Evolutionary conservation across 768 basidiomycete genomes (phyloP).

Genomic region (Kwoniella pini): DNA sequence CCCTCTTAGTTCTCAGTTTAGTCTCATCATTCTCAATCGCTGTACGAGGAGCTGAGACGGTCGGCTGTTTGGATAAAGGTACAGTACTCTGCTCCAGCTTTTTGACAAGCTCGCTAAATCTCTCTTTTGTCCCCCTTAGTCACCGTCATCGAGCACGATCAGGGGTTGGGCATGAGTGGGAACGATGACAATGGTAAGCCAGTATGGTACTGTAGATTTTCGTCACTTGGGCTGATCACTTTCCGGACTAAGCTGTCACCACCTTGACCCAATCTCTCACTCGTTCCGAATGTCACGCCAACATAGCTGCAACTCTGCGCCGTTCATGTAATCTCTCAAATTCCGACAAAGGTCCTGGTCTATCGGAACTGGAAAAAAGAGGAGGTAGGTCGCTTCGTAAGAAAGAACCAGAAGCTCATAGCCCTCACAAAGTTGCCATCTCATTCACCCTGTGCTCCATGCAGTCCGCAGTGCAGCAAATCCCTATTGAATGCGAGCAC

Average conservation of each 20-base stretch:
- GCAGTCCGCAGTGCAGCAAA: slow-evolving; percentile 37
- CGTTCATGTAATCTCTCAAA: slow-evolving; percentile 4
- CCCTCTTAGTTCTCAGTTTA: neutral
- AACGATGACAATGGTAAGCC: too few relatives aligned
- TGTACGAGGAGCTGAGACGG: too few relatives aligned
- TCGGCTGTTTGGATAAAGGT: too few relatives aligned
- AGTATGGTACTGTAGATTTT: neutral
- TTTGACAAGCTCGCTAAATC: too few relatives aligned
- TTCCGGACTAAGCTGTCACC: neutral
- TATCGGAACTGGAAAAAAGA: slow-evolving; percentile 22
- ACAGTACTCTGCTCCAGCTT: too few relatives aligned
- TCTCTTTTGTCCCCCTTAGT: too few relatives aligned
- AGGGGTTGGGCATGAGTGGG: too few relatives aligned
- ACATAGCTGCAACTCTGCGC: slow-evolving; percentile 12
- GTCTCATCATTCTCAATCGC: too few relatives aligned
- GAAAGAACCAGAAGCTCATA: slow-evolving; percentile 2
- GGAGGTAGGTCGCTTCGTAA: slow-evolving; percentile 16
- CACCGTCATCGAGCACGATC: too few relatives aligned
- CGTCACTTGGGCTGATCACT: neutral
- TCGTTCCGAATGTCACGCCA: slow-evolving; percentile 28
- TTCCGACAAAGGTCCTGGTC: neutral
- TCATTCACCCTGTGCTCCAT: slow-evolving; percentile 50
- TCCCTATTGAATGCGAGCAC: slow-evolving; percentile 40
- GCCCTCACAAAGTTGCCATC: slow-evolving; percentile 38
- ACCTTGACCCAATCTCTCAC: slow-evolving; percentile 9